Evolutionary conservation across 108 stramenopile species (phyloP), one percentile per base, ranked within the genome.

Genomic region (Pseudonitzschia multistriata): DNA sequence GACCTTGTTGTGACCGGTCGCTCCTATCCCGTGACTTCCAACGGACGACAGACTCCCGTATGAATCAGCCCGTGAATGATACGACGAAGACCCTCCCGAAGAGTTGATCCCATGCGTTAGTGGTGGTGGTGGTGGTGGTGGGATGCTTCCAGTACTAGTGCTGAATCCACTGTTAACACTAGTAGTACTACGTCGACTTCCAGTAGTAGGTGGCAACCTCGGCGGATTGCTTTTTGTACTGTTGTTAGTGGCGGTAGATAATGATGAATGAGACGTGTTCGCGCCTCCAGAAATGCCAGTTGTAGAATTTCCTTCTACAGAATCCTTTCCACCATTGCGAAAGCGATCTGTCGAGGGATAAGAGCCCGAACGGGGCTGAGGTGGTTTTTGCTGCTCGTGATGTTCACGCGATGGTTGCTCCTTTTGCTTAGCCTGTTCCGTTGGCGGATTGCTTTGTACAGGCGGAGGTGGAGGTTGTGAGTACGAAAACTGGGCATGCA

Each of bases 41-140:
- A 81, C 42, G 13, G 77, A 74, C 3, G 81, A 82, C 24, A 78
- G 54, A 33, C 76, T 77, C 13, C 81, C 77, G 42, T 49, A 64
- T 13, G 59, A 62, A n/a, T 71, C 66, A 22, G 31, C 67, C 21
- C 63, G 67, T 8, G 57, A 48, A 57, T 74, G 67, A 73, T 73
- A 65, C 29, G 48, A 35, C 45, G 62, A 31, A 7, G 62, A 27
- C 11, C 36, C 42, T 21, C 14, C 19, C 2, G 64, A 65, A 3
- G 62, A 37, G 7, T 28, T 27, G 17, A n/a, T 3, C 49, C 10
- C 27, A 25, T 27, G 45, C 15, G 24, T 21, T 37, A 5, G 47
- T 37, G 40, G 66, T 25, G 67, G 49, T 53, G 67, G 67, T 0
- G 50, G 71, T 0, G 71, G 71, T 10, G 22, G 59, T 0, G 63